Conservation (phyloP, 177 flowering plant genomes). For the Vitis hybrid region DNA sequence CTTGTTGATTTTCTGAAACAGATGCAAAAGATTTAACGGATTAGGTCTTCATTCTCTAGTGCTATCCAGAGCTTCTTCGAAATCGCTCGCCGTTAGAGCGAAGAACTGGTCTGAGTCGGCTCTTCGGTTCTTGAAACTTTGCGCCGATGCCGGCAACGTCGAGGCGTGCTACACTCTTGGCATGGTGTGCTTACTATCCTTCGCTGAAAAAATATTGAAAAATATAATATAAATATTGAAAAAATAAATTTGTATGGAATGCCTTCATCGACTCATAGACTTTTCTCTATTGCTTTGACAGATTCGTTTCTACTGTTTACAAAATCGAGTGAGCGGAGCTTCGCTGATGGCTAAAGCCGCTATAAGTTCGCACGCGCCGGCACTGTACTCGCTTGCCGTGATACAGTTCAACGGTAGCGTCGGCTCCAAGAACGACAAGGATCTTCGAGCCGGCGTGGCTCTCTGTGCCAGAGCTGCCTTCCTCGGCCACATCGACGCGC, state of each 20-base stretch:
- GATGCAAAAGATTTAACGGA: slow-evolving; percentile 78
- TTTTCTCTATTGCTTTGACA: slow-evolving; percentile 24
- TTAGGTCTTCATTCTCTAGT: slow-evolving; percentile 59
- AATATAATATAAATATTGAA: neutral
- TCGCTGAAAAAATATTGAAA: neutral
- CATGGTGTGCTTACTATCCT: slow-evolving; percentile 54
- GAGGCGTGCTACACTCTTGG: slow-evolving; percentile 94
- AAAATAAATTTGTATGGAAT: neutral
- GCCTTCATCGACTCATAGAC: neutral
- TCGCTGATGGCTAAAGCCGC: slow-evolving; percentile 97
- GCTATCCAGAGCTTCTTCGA: slow-evolving; percentile 56
- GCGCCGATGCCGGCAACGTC: slow-evolving; percentile 78
- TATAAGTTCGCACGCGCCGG: slow-evolving; percentile 73
- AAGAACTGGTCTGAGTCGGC: slow-evolving; percentile 78
- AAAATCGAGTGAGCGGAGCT: slow-evolving; percentile 76
- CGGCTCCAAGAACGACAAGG: slow-evolving; percentile 88
- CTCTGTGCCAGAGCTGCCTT: slow-evolving; percentile 94
- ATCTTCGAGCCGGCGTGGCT: slow-evolving; percentile 93
- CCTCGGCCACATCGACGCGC: slow-evolving; percentile 91
- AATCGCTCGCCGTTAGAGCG: slow-evolving; percentile 56
- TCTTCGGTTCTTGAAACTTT: slow-evolving; percentile 69
- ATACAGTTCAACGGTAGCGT: slow-evolving; percentile 99
- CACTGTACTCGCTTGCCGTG: slow-evolving; percentile 88
- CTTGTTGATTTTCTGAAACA: slow-evolving; percentile 22
- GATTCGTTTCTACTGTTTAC: slow-evolving; percentile 86